These are phyloP conservation scores for Acacia pycnantha DNA, from an alignment of 331 rosid species.

Conservation along the genomic window DNA sequence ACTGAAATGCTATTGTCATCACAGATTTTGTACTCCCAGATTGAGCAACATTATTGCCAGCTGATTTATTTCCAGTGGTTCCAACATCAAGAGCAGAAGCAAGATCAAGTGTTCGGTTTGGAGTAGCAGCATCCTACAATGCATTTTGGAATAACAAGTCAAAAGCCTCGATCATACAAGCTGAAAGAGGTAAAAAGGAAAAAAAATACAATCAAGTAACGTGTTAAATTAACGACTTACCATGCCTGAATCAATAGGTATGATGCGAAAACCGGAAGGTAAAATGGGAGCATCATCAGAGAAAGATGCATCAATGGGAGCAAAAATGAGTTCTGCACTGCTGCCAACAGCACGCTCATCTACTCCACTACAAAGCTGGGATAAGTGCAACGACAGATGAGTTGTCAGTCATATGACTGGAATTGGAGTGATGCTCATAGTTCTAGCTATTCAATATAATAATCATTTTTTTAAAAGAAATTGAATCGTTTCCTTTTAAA, in stretches of 20 bases:
- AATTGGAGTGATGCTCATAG: slow-evolving; percentile 1
- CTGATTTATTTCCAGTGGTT: slow-evolving; percentile 62
- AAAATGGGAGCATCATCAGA: slow-evolving; percentile 95
- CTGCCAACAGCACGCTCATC: slow-evolving; percentile 89
- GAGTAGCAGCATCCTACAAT: slow-evolving; percentile 76
- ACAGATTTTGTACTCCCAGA: slow-evolving; percentile 84
- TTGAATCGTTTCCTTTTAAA: not conserved
- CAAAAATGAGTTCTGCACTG: slow-evolving; percentile 90
- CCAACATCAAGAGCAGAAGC: slow-evolving; percentile 97
- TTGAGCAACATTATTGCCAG: slow-evolving; percentile 56
- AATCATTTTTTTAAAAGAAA: not conserved
- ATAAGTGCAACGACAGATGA: slow-evolving; percentile 29
- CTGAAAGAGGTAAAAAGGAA: not conserved
- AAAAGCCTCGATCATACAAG: slow-evolving; percentile 9
- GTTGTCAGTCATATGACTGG: slow-evolving; percentile 18
- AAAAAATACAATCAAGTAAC: not conserved
- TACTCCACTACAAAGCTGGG: slow-evolving; percentile 92
- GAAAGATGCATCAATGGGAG: slow-evolving; percentile 99
- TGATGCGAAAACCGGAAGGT: slow-evolving; percentile 94
- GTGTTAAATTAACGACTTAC: slow-evolving; percentile 32
- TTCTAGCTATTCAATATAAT: slow-evolving; percentile 5
- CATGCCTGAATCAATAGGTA: slow-evolving; percentile 79
- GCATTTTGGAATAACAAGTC: not conserved
- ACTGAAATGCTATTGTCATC: slow-evolving; percentile 99
- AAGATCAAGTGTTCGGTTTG: slow-evolving; percentile 97